These are phyloP conservation scores for Pyrus communis DNA, from an alignment of 306 rosid genomes.

Conservation along the genomic window DNA sequence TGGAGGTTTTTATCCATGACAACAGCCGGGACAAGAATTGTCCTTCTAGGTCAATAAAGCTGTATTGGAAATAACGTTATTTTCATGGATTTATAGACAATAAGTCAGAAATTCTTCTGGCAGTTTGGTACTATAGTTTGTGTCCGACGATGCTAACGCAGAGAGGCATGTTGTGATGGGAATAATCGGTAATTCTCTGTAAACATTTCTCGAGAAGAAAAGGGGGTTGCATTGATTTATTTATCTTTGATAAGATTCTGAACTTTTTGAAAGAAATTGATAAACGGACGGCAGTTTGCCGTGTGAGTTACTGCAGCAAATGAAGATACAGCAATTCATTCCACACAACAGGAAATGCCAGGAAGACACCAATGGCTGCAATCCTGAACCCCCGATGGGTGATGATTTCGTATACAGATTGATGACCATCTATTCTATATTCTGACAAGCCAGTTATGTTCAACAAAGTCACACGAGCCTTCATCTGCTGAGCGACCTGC, in stretches of 20 bases:
- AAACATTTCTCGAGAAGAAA: not conserved
- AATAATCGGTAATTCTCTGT: not conserved
- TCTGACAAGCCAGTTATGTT: slow-evolving; percentile 67
- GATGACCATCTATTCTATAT: slow-evolving; percentile 77
- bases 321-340: slow-evolving; percentile 62
- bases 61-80: not conserved
- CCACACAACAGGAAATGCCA: slow-evolving; percentile 87
- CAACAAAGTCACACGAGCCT: slow-evolving; percentile 62
- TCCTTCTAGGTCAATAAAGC: not conserved
- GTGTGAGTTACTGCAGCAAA: slow-evolving; percentile 40
- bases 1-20: slow-evolving; percentile 4
- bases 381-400: slow-evolving; percentile 47
- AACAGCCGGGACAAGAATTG: slow-evolving; percentile 2
- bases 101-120: slow-evolving; percentile 15
- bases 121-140: not conserved
- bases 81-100: not conserved
- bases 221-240: not conserved
- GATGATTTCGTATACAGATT: slow-evolving; percentile 49
- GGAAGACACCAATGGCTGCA: slow-evolving; percentile 99
- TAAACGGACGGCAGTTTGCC: not conserved
- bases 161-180: not conserved
- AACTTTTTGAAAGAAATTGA: not conserved
- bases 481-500: slow-evolving; percentile 64
- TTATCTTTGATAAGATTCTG: not conserved
- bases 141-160: not conserved